Conservation (phyloP, 257 asterid genomes). For the Rauvolfia tetraphylla region DNA sequence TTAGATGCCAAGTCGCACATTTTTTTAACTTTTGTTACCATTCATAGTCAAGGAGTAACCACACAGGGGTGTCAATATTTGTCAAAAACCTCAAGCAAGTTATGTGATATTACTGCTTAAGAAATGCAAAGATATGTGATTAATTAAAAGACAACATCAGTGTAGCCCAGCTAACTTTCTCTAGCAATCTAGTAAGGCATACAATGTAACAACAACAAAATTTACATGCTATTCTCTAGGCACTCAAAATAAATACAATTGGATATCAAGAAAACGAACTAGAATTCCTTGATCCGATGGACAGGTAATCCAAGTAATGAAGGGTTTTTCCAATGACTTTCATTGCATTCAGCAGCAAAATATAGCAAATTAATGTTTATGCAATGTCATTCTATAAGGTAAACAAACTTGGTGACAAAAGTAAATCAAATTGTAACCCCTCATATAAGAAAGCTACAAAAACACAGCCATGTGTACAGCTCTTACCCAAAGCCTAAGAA, state of each 20-base stretch:
- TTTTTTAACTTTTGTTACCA: neutral
- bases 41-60: neutral
- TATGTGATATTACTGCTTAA: neutral
- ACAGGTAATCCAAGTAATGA: neutral
- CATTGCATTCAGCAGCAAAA: neutral
- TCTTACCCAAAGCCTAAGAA: neutral
- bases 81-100: neutral
- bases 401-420: neutral
- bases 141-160: neutral
- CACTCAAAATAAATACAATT: neutral
- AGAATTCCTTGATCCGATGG: neutral
- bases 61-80: neutral
- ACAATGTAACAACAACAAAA: neutral
- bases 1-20: neutral
- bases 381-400: neutral
- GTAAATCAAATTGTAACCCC: neutral
- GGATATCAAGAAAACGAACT: neutral
- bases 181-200: neutral
- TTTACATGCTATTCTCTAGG: neutral
- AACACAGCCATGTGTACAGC: neutral
- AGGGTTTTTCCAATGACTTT: neutral
- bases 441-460: neutral
- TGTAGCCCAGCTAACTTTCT: neutral
- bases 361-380: neutral
- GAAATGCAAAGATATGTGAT: neutral